These are phyloP conservation scores for Arthrinium puccinioides DNA, from an alignment of 2,329 filamentous ascomycete genomes.

Conservation along the genomic window DNA sequence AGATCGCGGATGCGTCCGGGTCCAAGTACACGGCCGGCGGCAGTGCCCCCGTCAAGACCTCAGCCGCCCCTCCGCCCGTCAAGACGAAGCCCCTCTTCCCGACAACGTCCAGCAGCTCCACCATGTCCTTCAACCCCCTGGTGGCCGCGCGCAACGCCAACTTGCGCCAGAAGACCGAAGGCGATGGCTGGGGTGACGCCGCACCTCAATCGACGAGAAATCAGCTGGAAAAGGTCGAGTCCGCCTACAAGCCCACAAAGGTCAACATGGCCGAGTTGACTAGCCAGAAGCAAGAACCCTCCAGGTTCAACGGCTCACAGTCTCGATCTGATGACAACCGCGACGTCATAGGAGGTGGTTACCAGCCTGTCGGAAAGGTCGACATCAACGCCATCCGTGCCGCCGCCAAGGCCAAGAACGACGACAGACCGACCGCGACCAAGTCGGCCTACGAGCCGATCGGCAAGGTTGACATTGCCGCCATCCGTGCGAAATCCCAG, in stretches of 20 bases:
- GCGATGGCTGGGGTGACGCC: slow-evolving; percentile 91
- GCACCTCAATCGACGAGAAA: slow-evolving; percentile 84
- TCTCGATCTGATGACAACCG: slow-evolving; percentile 35
- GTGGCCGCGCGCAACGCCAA: slow-evolving; percentile 56
- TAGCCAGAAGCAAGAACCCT: slow-evolving; percentile 61
- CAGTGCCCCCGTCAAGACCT: slow-evolving; percentile 41
- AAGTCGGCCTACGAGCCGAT: slow-evolving; percentile 93
- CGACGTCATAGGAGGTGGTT: slow-evolving; percentile 76
- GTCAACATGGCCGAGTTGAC: slow-evolving; percentile 86
- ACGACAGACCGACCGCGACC: slow-evolving; percentile 76
- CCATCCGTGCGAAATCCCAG: slow-evolving; percentile 79
- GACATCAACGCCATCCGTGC: slow-evolving; percentile 86
- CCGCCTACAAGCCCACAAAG: slow-evolving; percentile 91
- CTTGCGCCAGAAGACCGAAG: slow-evolving; percentile 50
- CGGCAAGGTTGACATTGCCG: slow-evolving; percentile 94
- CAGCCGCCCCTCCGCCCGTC: slow-evolving; percentile 60
- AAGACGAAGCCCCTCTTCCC: slow-evolving; percentile 90
- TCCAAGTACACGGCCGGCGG: slow-evolving; percentile 80
- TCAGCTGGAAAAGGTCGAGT: slow-evolving; percentile 82
- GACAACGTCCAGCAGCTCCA: slow-evolving; percentile 59
- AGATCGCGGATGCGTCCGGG: slow-evolving; percentile 89
- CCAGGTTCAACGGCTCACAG: slow-evolving; percentile 44
- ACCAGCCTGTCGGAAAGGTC: slow-evolving; percentile 95
- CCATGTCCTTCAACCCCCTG: slow-evolving; percentile 58
- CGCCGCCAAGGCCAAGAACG: slow-evolving; percentile 60